A percentile compares a stretch with the other conserved stretches of the same genome.
Evolutionary conservation across 2,329 filamentous ascomycete genomes (phyloP).

Genomic region (Fulvia fulva): DNA sequence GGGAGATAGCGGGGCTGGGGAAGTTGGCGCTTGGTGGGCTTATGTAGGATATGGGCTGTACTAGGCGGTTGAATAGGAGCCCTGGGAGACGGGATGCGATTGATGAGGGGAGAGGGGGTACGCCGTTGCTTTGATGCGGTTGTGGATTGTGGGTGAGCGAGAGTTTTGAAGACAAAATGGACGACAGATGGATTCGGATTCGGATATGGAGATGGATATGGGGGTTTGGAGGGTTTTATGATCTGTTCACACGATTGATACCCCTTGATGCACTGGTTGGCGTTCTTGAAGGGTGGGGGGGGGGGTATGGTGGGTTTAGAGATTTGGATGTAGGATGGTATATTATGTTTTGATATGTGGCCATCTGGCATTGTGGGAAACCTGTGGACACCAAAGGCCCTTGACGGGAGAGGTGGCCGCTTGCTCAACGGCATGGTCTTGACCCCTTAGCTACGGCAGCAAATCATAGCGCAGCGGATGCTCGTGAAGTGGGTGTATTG

Average conservation of each 20-base stretch:
- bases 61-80: not conserved
- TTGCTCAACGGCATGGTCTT: not conserved
- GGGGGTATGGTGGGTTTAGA: not conserved
- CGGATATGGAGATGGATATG: not conserved
- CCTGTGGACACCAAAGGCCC: too few relatives aligned
- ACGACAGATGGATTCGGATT: not conserved
- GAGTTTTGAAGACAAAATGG: not conserved
- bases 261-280: not conserved
- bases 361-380: too few relatives aligned
- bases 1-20: conserved; percentile 78
- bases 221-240: not conserved
- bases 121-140: not conserved
- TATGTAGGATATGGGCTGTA: conserved; percentile 48
- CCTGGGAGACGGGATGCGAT: not conserved
- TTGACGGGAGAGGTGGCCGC: too few relatives aligned
- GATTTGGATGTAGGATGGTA: not conserved
- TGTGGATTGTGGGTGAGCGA: too few relatives aligned
- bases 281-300: not conserved
- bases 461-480: too few relatives aligned
- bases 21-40: conserved; percentile 86
- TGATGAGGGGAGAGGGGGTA: not conserved
- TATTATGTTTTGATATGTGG: not conserved
- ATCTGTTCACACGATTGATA: not conserved
- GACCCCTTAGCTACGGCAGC: too few relatives aligned
- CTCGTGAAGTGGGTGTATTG: too few relatives aligned